Base-by-base conservation (phyloP, 2,329 filamentous ascomycete genomes). In the Fusarium sacchari region DNA sequence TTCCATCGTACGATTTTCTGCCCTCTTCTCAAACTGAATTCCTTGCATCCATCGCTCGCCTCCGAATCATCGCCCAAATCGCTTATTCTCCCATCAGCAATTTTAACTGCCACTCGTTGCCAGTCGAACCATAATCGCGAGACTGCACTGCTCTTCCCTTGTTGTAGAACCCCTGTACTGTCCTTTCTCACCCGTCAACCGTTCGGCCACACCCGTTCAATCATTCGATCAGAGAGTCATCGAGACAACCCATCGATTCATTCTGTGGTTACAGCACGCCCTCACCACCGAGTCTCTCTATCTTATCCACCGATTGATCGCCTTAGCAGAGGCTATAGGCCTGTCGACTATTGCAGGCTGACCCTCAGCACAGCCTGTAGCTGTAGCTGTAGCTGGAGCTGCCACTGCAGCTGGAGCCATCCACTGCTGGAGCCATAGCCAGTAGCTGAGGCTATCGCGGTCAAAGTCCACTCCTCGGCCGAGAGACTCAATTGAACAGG, bases 1-100 rank as follows among this genome's bases (percentile, higher is more conserved):
- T 72, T 72, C 74, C 74, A 79, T 80, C 78, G 77, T 80, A 80
- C 79, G 79, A 80, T 80, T 78, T 72, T 68, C 56, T 60, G 56
- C 72, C 69, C 64, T 75, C 73, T 75, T 72, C 73, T 71, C 76
- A 78, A 72, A 67, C 68, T 63, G 75, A 78, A 75, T 76, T 77
- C 73, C 76, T 77, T 78, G 75, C 75, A 77, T 63, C 58, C 60
- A 67, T 75, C 72, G 69, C 72, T 73, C 42, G 66, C 37, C 66
- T 71, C 64, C 73, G 56, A 68, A 66, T 61, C 50, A 71, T 72
- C 73, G 40, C 65, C 74, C 76, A 73, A 74, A 43, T 68, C 60
- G 65, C 47, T 32, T 43, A 56, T 49, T 67, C 69, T 69, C 67
- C 68, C 75, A 76, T 67, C 72, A 66, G 50, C 76, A 76, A 69